Base-by-base conservation (phyloP, 2,329 filamentous ascomycete genomes). In the Trichophaea hybrida region DNA sequence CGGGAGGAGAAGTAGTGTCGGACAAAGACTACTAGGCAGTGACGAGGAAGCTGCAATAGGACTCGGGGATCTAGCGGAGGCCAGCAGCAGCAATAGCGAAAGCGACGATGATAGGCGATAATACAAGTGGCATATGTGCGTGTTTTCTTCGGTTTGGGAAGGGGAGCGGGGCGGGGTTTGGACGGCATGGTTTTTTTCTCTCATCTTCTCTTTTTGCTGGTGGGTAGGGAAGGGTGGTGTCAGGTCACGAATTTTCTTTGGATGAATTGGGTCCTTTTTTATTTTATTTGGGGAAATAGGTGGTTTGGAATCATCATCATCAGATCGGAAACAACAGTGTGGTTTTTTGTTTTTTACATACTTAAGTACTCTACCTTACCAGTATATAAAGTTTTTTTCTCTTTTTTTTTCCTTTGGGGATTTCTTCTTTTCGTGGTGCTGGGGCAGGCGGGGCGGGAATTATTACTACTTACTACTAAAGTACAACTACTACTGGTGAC, bases 1-100 rank as follows among this genome's bases (percentile, higher is more conserved):
- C 80, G 52, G 81, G 82, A 69, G 80, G 80, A 72, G 75, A 32
- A 70, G 75, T 43, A 75, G 81, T 40, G 88, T 93, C 67, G 80
- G 87, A 58, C 84, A 90, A 65, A 87, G 87, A 4, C 76, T 97
- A 31, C 95, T 97, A 72, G 85, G 83, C 8, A 96, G 95, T 68
- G 91, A 97, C 68, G 82, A 93, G 62, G 90, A 96, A 71, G 82
- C 86, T 68, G 78, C 77, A 49, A 78, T 94, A 64, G 86, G 86
- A 44, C 76, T 97, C 51, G 81, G 81, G 12, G 88, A 95, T 67
- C 75, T 96, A 43, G 79, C 85, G 1, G 86, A 90, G 65, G 86
- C 93, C 63, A 85, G 79, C 66, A 85, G 79, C 66, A 32, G 12
- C 48, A 84, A 87, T 56, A 62, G 59, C 44, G 63, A 62, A 56